Evolutionary conservation across 371 early-diverging fungal genomes (phyloP), one percentile per base, ranked within the genome.

Genomic region (Actinomortierella ambigua): DNA sequence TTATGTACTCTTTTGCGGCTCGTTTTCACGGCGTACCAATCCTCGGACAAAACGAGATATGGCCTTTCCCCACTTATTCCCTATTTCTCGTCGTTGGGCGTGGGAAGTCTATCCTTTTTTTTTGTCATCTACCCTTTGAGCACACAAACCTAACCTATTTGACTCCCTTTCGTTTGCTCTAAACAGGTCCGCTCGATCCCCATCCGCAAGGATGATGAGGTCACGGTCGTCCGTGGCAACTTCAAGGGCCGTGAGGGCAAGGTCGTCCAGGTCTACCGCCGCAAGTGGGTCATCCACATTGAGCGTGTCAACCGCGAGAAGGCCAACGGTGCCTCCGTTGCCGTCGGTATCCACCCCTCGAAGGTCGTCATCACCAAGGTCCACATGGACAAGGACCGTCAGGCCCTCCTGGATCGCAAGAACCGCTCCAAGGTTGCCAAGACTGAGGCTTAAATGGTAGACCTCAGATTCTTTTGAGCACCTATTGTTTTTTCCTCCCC

Each of bases 171-270:
- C 46, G 3, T 11, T 47, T 47, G 28, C 52, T 59, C 24, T 58
- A 22, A 64, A 50, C 60, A 90, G 89, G 82, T 82, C 70, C 95
- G 97, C 81, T 89, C 98, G 75, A 84, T 98, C 77, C 98, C 99
- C 66, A 88, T 98, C 79, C 95, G 96, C 84, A 90, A 90, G 82
- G 97, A 95, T 77, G 99, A 98, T 84, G 98, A 97, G 88, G 98
- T 98, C 70, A 80, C 85, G 75, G 90, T 98, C 69, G 91, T 95
- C 77, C 93, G 98, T 67, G 99, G 99, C 73, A 87, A 85, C 81
- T 84, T 88, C 91, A 98, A 98, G 93, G 98, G 97, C 77, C 93
- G 93, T 73, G 94, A 95, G 81, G 99, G 99, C 79, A 96, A 97
- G 93, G 93, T 98, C 69, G 82, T 84, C 61, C 87, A 92, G 68